A percentile compares a stretch with the other conserved stretches of the same genome.
These are phyloP conservation scores for Apiospora sp. DNA, from an alignment of 2,329 filamentous ascomycete genomes.

Conservation along the genomic window DNA sequence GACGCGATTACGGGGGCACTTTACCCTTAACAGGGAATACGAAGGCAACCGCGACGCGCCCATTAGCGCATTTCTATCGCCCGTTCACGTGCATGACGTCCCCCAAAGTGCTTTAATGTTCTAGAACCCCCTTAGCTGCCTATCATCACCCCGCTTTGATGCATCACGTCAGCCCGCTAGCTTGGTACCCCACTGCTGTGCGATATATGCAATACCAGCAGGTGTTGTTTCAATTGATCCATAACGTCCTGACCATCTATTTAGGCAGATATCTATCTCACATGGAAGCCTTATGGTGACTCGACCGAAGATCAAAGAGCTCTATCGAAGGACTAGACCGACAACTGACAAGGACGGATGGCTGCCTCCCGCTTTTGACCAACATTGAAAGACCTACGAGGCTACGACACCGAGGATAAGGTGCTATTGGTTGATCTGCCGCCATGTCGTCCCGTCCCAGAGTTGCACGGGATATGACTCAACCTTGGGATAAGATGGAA, in stretches of 20 bases:
- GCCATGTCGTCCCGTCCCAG: neutral
- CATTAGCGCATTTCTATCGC: conserved; percentile 9
- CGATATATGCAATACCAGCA: neutral
- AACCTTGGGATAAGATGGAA: neutral
- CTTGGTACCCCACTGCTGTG: neutral
- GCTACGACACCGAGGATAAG: neutral
- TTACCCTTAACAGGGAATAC: conserved; percentile 1
- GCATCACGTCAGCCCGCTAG: neutral
- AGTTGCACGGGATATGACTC: neutral
- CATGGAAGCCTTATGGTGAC: neutral
- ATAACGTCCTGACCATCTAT: neutral
- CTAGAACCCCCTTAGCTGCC: neutral
- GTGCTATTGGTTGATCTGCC: neutral
- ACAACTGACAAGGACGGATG: neutral
- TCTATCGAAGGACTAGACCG: neutral
- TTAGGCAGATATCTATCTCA: neutral
- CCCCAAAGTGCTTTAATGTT: neutral
- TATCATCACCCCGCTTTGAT: neutral
- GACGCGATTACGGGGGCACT: conserved; percentile 10
- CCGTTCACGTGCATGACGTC: conserved; percentile 20
- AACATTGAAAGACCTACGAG: neutral
- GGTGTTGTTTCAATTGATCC: neutral
- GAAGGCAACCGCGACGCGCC: conserved; percentile 22
- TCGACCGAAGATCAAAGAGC: neutral
- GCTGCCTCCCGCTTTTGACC: neutral